These are phyloP conservation scores for Tylopilus subfusipes DNA, from an alignment of 768 basidiomycete genomes.

Conservation along the genomic window DNA sequence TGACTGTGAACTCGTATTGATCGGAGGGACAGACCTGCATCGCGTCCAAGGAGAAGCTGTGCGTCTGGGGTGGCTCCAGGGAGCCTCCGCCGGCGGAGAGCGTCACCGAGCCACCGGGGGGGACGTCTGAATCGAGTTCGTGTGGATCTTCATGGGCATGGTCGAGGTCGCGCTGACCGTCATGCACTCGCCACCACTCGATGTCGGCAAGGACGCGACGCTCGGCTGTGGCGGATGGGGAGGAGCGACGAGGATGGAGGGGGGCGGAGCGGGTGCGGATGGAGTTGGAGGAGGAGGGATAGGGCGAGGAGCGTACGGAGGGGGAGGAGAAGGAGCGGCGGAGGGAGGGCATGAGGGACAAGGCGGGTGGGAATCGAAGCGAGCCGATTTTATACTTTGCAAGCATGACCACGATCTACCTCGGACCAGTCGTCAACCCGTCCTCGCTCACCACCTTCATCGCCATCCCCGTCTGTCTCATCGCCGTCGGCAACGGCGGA, in stretches of 20 bases:
- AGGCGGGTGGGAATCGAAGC: conserved; percentile 31
- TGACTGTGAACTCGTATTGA: background rate
- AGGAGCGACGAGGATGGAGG: conserved; percentile 50
- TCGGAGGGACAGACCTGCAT: conserved; percentile 22
- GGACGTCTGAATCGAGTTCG: conserved; percentile 8
- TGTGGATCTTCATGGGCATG: conserved; percentile 23
- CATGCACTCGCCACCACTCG: conserved; percentile 82
- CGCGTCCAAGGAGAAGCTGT: conserved; percentile 21
- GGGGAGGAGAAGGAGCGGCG: conserved; percentile 74
- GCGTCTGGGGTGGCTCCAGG: conserved; percentile 35
- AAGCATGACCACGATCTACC: conserved; percentile 42
- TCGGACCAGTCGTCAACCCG: conserved; percentile 59
- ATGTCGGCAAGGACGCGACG: conserved; percentile 81
- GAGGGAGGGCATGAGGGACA: conserved; percentile 61
- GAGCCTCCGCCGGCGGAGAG: conserved; percentile 38
- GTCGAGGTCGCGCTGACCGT: conserved; percentile 52
- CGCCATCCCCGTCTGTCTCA: conserved; percentile 47
- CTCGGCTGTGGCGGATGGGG: conserved; percentile 59
- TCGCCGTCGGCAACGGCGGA: conserved; percentile 50
- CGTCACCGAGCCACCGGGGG: conserved; percentile 28
- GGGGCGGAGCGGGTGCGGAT: conserved; percentile 35
- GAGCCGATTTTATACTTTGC: conserved; percentile 46
- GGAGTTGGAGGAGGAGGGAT: conserved; percentile 41
- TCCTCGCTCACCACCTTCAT: conserved; percentile 39
- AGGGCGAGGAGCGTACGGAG: conserved; percentile 66